Percentiles rank a stretch among this genome's conserved stretches.
phyloP scores from a whole-genome alignment of 2,329 filamentous ascomycete genomes.

The Capronia coronata region DNA sequence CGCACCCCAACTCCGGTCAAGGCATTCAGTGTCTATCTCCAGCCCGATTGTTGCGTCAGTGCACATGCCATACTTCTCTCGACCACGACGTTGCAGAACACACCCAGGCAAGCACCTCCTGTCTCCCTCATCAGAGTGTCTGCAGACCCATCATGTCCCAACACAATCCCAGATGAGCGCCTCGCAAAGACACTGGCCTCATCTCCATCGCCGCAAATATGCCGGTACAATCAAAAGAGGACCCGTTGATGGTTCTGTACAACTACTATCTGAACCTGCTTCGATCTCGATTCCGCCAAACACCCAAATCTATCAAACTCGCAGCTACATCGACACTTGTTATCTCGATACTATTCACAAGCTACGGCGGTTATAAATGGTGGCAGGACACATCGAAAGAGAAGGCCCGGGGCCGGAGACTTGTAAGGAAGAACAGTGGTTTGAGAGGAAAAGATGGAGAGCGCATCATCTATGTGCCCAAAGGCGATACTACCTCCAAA shows the following conservation, averaged over 20 bases:
- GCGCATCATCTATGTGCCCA: conserved; percentile 89
- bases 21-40: not conserved
- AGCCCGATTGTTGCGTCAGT: conserved; percentile 4
- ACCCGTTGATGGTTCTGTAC: conserved; percentile 61
- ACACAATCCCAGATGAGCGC: conserved; percentile 1
- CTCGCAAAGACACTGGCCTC: not conserved
- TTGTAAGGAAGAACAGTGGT: conserved; percentile 87
- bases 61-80: not conserved
- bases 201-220: conserved; percentile 48
- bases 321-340: conserved; percentile 69
- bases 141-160: conserved; percentile 1
- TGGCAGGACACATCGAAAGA: conserved; percentile 69
- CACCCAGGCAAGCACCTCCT: no score
- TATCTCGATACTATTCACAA: conserved; percentile 69
- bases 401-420: conserved; percentile 70
- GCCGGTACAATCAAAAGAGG: conserved; percentile 82
- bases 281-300: conserved; percentile 50
- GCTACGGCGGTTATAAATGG: conserved; percentile 71
- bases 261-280: conserved; percentile 48
- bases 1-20: no score
- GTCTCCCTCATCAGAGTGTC: not conserved
- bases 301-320: conserved; percentile 65
- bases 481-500: conserved; percentile 79
- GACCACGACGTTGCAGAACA: no score
- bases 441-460: conserved; percentile 91